These are phyloP conservation scores for Leavenworthia alabamica DNA, from an alignment of 345 rosid genomes.

Conservation along the genomic window DNA sequence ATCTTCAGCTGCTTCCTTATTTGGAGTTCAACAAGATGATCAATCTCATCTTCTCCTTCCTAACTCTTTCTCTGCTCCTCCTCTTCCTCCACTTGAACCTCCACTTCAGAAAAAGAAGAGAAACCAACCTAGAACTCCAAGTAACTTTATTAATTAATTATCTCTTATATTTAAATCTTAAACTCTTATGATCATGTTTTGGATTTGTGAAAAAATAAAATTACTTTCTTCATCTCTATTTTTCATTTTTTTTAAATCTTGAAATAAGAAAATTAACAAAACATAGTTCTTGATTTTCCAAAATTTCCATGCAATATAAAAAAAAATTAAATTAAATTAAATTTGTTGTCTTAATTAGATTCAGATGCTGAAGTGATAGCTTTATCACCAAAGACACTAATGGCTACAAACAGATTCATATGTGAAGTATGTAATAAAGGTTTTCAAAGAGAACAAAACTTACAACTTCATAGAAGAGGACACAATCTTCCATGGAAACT, in stretches of 20 bases:
- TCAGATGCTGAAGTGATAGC: constrained; percentile 87
- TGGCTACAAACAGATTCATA: constrained; percentile 82
- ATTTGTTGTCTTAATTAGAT: constrained; percentile 39
- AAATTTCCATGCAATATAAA: constrained; percentile 21
- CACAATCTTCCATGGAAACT: constrained; percentile 84
- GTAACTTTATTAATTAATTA: constrained; percentile 49
- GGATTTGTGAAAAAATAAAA: constrained; percentile 14
- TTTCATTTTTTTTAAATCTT: constrained; percentile 18
- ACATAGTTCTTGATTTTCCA: constrained; percentile 28
- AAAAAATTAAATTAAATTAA: background rate
- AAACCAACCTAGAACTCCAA: constrained; percentile 75
- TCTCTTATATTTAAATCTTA: constrained; percentile 27
- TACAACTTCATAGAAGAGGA: constrained; percentile 87
- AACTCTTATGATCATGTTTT: background rate
- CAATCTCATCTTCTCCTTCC: constrained; percentile 46
- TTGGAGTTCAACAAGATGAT: constrained; percentile 56
- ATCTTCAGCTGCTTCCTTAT: constrained; percentile 55
- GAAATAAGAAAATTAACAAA: constrained; percentile 21
- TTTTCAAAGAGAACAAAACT: constrained; percentile 75
- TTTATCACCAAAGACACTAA: constrained; percentile 74
- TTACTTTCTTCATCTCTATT: background rate
- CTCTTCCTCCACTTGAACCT: constrained; percentile 34
- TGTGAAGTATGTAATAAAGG: constrained; percentile 89
- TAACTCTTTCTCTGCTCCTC: constrained; percentile 36
- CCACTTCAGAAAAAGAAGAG: too few relatives aligned